Percentiles rank a stretch among this genome's conserved stretches.
Conservation (phyloP, 768 basidiomycete species). For the Hortiboletus flavorubellus region DNA sequence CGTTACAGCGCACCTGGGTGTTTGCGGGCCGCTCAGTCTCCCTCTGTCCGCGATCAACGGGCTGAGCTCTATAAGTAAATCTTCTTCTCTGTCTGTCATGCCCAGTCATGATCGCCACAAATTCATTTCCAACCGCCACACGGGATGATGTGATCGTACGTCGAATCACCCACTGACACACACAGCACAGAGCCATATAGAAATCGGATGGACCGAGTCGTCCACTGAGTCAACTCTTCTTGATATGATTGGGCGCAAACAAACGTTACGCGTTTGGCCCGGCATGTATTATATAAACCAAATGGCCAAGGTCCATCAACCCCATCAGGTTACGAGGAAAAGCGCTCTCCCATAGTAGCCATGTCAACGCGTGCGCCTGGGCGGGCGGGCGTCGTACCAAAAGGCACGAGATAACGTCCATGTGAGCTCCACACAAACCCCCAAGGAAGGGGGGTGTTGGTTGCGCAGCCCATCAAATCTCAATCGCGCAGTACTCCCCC, state of each 20-base stretch:
- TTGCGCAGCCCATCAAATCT: neutral
- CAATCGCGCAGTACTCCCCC: neutral
- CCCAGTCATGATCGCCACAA: conserved; percentile 21
- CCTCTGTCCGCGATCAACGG: conserved; percentile 18
- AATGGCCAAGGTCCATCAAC: neutral
- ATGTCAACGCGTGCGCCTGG: conserved; percentile 12
- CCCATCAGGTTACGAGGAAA: neutral
- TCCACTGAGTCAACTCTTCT: no score
- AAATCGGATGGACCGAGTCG: neutral
- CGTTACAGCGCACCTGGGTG: conserved; percentile 15
- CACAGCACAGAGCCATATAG: neutral
- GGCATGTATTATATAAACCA: neutral
- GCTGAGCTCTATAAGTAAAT: neutral
- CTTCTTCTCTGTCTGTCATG: neutral
- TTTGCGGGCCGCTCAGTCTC: conserved; percentile 15
- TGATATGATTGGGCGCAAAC: neutral
- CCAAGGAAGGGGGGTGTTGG: neutral
- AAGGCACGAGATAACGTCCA: neutral
- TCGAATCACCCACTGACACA: neutral
- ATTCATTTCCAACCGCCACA: conserved; percentile 14
- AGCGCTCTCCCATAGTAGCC: conserved; percentile 15
- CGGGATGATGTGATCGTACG: conserved; percentile 10
- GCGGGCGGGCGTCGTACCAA: neutral
- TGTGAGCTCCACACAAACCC: conserved; percentile 11
- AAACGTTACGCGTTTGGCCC: neutral